Conservation (phyloP, 2,329 filamentous ascomycete genomes). For the Triangularia setosa region DNA sequence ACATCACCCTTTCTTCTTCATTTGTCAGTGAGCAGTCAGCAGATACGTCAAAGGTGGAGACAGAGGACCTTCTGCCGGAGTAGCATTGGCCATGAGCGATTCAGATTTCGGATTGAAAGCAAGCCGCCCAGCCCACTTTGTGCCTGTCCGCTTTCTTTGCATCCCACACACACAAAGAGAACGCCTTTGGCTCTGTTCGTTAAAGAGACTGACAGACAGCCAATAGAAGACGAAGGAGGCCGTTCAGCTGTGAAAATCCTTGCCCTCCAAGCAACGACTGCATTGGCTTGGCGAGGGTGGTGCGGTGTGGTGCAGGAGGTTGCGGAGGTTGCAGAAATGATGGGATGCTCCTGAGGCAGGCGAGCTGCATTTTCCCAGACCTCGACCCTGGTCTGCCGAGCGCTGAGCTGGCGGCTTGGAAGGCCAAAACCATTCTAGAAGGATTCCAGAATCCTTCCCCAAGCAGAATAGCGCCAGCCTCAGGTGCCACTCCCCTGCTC, state of each 20-base stretch:
- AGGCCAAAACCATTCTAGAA: constrained; percentile 24
- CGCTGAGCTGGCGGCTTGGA: neutral
- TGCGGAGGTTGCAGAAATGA: constrained; percentile 14
- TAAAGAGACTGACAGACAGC: neutral
- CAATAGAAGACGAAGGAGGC: neutral
- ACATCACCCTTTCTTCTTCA: neutral
- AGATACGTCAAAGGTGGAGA: neutral
- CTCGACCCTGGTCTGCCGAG: neutral
- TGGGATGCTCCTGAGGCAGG: constrained; percentile 10
- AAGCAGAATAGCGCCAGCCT: constrained; percentile 13
- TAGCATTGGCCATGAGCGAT: neutral
- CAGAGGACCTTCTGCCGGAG: neutral
- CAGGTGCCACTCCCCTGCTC: constrained; percentile 19
- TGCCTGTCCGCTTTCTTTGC: neutral
- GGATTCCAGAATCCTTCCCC: constrained; percentile 23
- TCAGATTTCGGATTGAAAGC: neutral
- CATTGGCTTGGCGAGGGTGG: constrained; percentile 17
- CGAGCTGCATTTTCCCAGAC: constrained; percentile 13
- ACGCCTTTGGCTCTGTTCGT: neutral
- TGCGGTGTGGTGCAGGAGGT: neutral
- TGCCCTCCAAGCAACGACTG: constrained; percentile 9
- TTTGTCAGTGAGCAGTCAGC: neutral
- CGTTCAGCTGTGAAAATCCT: constrained; percentile 10
- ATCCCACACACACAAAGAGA: neutral
- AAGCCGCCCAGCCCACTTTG: neutral